Conservation (phyloP, 2,329 filamentous ascomycete species). For the Penicillium expansum region DNA sequence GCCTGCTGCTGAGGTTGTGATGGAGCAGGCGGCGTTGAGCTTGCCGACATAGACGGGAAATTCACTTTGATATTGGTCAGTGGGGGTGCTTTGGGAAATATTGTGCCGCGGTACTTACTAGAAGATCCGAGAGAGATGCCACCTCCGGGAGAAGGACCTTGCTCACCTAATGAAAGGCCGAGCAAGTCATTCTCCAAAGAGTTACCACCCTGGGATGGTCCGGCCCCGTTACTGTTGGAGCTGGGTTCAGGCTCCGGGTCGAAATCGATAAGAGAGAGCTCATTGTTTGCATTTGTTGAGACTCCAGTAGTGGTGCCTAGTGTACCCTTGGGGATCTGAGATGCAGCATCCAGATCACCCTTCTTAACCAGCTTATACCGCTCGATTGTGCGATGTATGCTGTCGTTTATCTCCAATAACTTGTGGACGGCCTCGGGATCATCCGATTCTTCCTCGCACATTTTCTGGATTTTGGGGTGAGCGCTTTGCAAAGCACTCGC, state of each 20-base stretch:
- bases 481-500: conserved; percentile 85
- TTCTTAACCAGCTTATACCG: conserved; percentile 95
- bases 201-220: conserved; percentile 53
- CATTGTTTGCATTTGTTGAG: conserved; percentile 66
- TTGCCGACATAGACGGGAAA: conserved; percentile 40
- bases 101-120: conserved; percentile 45
- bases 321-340: conserved; percentile 78
- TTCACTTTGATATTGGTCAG: conserved; percentile 13
- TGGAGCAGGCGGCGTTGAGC: conserved; percentile 20
- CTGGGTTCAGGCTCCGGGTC: conserved; percentile 54
- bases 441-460: conserved; percentile 98
- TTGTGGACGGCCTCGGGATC: conserved; percentile 95
- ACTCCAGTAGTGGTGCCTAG: conserved; percentile 65
- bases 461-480: conserved; percentile 98
- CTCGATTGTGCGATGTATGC: conserved; percentile 94
- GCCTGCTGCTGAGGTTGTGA: conserved; percentile 41
- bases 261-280: conserved; percentile 92
- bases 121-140: conserved; percentile 76
- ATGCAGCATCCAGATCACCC: conserved; percentile 80
- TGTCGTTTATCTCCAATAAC: conserved; percentile 95
- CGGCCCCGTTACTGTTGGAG: conserved; percentile 44
- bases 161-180: conserved; percentile 76
- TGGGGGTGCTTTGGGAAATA: background rate
- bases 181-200: conserved; percentile 87
- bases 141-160: conserved; percentile 69